Evolutionary conservation across 208 protist genomes (phyloP), one percentile per base, ranked within the genome.

Genomic region (Trypanosoma grayi): DNA sequence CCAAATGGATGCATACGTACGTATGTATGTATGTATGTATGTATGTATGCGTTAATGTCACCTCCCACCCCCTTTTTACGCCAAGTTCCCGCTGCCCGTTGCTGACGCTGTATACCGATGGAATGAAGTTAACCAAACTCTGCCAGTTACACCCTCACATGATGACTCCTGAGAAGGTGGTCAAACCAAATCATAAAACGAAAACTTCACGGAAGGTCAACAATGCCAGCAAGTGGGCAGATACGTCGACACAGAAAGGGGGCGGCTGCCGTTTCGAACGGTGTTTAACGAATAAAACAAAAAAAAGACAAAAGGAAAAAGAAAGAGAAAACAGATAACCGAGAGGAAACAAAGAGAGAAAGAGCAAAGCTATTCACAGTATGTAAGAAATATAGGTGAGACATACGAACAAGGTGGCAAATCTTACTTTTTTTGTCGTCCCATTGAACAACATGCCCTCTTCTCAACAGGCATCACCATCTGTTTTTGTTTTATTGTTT

Each of bases 101-200:
- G n/a, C n/a, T n/a, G n/a, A n/a, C n/a, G n/a, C n/a, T n/a, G n/a
- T n/a, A n/a, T n/a, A n/a, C n/a, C n/a, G n/a, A n/a, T n/a, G n/a
- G n/a, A n/a, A n/a, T n/a, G n/a, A n/a, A n/a, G n/a, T n/a, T n/a
- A n/a, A n/a, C n/a, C n/a, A n/a, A n/a, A n/a, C n/a, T n/a, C n/a
- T n/a, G n/a, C n/a, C n/a, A n/a, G n/a, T n/a, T n/a, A n/a, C n/a
- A n/a, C n/a, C n/a, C n/a, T n/a, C n/a, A n/a, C n/a, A n/a, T n/a
- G n/a, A n/a, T n/a, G n/a, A n/a, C 28, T 63, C 13, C 14, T 28
- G 30, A 28, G 18, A 66, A 36, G 14, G 20, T 48, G 13, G 1
- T 24, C n/a, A 44, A 55, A 61, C 34, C 18, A 63, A 54, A 43
- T 69, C 34, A 66, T 60, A 33, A 56, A 73, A 44, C 48, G 65